Evolutionary conservation across 768 basidiomycete species (phyloP), one percentile per base, ranked within the genome.

Genomic region (Galerina sulciceps): DNA sequence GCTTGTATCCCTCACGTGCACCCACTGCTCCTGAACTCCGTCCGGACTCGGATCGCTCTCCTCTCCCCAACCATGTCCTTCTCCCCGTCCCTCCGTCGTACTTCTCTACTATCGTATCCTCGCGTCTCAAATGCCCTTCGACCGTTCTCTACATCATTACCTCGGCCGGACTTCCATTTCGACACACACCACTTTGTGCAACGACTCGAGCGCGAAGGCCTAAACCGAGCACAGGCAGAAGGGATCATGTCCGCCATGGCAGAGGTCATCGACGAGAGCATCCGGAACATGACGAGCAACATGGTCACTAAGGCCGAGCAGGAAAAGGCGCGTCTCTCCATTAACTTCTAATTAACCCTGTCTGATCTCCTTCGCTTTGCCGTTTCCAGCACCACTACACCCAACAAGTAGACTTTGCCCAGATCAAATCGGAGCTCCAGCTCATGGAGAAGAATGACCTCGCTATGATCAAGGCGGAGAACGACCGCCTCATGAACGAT

Each of bases 231-330:
- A 18, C 96, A 98, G 75, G 95, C 96, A 0, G 94, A 98, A 71
- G 96, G 97, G 3, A 91, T 99, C 70, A 97, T 99, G 95, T 83
- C 88, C 45, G 93, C 96, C 8, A 91, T 99, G 85, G 93, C 94
- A 11, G 94, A 95, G 66, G 96, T 99, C 60, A 94, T 99, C 38
- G 94, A 97, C 73, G 97, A 99, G 80, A 95, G 93, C 70, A 89
- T 98, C 40, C 84, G 90, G 60, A 96, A 95, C 69, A 95, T 99
- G 94, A 93, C 93, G 38, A 88, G 86, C 65, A 94, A 94, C 66
- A 91, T 99, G 89, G 96, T 99, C 59, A 94, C 93, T 5, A 94
- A 94, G 73, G 88, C 93, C 0, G 94, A 97, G 64, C 94, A 97
- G 71, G 96, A 98, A 75, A 98, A 98, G 86, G 96, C 91, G 51